These are phyloP conservation scores for Penicillium malachiteum DNA, from an alignment of 495 filamentous ascomycete genomes.

Conservation along the genomic window DNA sequence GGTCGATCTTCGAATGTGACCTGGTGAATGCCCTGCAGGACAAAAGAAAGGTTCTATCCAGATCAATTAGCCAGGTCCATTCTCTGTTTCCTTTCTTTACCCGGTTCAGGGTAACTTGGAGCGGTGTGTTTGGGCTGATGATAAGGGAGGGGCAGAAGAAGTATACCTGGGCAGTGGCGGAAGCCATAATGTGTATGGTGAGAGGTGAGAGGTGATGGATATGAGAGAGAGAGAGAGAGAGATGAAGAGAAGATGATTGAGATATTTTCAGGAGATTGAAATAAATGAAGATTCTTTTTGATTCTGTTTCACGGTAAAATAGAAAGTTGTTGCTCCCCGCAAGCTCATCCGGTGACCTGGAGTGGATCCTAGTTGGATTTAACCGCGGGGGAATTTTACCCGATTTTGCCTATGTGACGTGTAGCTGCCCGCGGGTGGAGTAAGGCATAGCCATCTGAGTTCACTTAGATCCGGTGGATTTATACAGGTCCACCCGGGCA, in stretches of 20 bases:
- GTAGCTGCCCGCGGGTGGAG: no score
- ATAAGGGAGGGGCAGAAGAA: background rate
- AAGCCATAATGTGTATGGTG: background rate
- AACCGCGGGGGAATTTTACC: slow-evolving; percentile 27
- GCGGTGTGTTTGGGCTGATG: background rate
- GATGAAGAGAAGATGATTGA: background rate
- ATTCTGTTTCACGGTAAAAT: background rate
- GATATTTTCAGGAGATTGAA: background rate
- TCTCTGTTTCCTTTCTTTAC: no score
- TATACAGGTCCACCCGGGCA: no score
- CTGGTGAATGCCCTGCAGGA: slow-evolving; percentile 70
- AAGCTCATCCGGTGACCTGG: slow-evolving; percentile 1
- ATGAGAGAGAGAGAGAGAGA: background rate
- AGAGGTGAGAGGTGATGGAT: background rate
- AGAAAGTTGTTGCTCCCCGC: background rate
- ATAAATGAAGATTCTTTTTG: background rate
- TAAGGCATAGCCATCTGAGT: no score
- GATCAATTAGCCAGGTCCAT: slow-evolving; percentile 1
- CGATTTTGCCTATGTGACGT: slow-evolving; percentile 7
- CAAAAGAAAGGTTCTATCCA: slow-evolving; percentile 79
- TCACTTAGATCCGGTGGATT: no score
- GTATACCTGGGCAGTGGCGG: slow-evolving; percentile 24
- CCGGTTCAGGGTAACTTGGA: background rate
- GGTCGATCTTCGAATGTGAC: slow-evolving; percentile 76
- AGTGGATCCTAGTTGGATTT: slow-evolving; percentile 22